Conservation (phyloP, 352 stramenopile genomes). For the Thalassiosira gravida region DNA sequence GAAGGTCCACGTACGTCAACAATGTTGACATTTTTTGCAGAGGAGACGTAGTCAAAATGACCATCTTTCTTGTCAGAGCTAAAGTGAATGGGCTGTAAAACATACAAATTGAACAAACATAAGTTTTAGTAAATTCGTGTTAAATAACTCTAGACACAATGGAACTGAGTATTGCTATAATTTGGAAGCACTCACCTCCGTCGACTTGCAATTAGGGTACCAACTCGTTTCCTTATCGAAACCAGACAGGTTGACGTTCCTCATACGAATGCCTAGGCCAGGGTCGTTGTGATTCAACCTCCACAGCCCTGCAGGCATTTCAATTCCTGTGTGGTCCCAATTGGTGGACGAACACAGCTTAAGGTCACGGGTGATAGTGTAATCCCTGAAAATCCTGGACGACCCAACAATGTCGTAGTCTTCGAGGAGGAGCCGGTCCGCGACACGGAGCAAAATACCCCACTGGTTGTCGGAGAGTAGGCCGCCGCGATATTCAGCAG, state of each 20-base stretch:
- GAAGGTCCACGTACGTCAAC: constrained; percentile 12
- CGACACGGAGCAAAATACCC: constrained; percentile 24
- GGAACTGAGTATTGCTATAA: too few species aligned
- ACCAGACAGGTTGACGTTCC: constrained; percentile 52
- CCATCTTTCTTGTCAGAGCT: constrained; percentile 2
- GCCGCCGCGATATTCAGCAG: constrained; percentile 18
- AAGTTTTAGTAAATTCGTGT: too few species aligned
- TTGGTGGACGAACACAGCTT: constrained; percentile 28
- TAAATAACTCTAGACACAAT: too few species aligned
- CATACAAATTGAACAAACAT: too few species aligned
- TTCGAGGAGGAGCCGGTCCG: constrained; percentile 31
- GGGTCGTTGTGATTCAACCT: constrained; percentile 23
- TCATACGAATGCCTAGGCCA: constrained; percentile 31
- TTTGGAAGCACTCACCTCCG: constrained; percentile 21
- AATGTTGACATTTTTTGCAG: constrained; percentile 20
- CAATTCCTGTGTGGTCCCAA: constrained; percentile 42
- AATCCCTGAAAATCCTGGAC: constrained; percentile 41
- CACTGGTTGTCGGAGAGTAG: constrained; percentile 53
- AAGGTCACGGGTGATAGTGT: constrained; percentile 24
- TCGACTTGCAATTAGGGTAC: constrained; percentile 35
- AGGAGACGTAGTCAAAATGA: constrained; percentile 28
- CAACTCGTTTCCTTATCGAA: constrained; percentile 52
- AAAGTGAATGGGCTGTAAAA: too few species aligned
- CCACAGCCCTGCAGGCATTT: constrained; percentile 29
- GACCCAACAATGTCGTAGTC: constrained; percentile 37